These are phyloP conservation scores for Leptographium procerum DNA, from an alignment of 2,329 filamentous ascomycete species.

Conservation along the genomic window DNA sequence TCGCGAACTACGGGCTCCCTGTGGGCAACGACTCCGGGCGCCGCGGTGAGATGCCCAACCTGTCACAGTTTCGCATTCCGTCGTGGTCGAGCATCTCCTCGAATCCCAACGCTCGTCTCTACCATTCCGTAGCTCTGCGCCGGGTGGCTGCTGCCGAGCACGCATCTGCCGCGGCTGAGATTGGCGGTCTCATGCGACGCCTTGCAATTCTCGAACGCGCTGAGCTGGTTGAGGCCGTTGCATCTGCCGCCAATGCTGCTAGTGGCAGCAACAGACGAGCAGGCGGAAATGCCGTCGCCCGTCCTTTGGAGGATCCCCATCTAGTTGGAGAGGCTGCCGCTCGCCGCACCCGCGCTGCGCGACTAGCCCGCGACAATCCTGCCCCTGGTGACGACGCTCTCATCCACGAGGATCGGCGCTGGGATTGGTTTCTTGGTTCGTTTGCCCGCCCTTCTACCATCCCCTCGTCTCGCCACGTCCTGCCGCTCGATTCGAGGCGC, in stretches of 20 bases:
- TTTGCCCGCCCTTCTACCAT: slow-evolving; percentile 25
- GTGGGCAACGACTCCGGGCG: not conserved
- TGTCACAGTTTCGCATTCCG: slow-evolving; percentile 44
- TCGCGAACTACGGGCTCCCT: slow-evolving; percentile 5
- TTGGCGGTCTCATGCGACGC: slow-evolving; percentile 17
- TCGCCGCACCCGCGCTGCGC: slow-evolving; percentile 40
- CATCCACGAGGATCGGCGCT: slow-evolving; percentile 43
- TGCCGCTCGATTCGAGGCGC: not conserved
- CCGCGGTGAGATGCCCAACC: slow-evolving; percentile 27
- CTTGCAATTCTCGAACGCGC: slow-evolving; percentile 24
- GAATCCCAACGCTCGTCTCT: slow-evolving; percentile 47
- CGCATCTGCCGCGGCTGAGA: slow-evolving; percentile 21
- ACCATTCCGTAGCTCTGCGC: slow-evolving; percentile 52
- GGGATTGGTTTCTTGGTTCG: slow-evolving; percentile 51
- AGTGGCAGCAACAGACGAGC: slow-evolving; percentile 2
- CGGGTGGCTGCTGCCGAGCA: slow-evolving; percentile 38
- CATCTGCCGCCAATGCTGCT: slow-evolving; percentile 5
- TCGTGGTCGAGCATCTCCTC: slow-evolving; percentile 45
- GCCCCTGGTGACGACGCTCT: slow-evolving; percentile 36
- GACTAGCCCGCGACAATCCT: slow-evolving; percentile 40
- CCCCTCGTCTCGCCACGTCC: slow-evolving; percentile 1
- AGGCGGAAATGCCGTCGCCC: slow-evolving; percentile 15
- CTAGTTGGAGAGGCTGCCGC: slow-evolving; percentile 57
- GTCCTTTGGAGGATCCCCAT: slow-evolving; percentile 54
- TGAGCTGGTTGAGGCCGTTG: slow-evolving; percentile 23